A percentile compares a stretch with the other conserved stretches of the same genome.
phyloP scores from a whole-genome alignment of 257 asterid genomes.

The Scutellaria baicalensis region DNA sequence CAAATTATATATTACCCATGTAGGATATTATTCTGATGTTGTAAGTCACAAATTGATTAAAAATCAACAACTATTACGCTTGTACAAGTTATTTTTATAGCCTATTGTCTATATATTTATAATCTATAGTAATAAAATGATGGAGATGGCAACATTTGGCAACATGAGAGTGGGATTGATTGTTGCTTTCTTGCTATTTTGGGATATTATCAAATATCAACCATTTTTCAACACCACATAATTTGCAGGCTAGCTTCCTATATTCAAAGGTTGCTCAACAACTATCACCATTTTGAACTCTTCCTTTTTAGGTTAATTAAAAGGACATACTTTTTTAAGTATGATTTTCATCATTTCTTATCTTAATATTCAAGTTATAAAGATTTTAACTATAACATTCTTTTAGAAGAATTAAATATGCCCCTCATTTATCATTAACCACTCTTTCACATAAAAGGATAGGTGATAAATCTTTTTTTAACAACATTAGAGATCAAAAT shows the following conservation, averaged over 20 bases:
- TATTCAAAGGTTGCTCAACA: constrained; percentile 15
- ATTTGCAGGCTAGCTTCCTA: not conserved
- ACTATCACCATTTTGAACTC: not conserved
- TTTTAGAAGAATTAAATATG: not conserved
- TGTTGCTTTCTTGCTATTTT: not conserved
- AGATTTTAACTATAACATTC: not conserved
- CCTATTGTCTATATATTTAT: no score
- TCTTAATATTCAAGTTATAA: not conserved
- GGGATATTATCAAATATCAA: not conserved
- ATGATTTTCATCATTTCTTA: no score
- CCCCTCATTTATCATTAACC: not conserved
- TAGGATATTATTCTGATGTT: no score
- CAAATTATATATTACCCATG: no score
- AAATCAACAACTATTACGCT: no score
- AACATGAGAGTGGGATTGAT: not conserved
- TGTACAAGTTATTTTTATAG: no score
- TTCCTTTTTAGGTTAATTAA: no score
- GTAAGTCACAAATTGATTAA: no score
- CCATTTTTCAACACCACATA: not conserved
- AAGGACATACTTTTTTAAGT: no score
- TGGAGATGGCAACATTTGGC: not conserved
- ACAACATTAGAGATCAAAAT: no score
- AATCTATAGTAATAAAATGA: not conserved
- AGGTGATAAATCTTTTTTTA: no score
- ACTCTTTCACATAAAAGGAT: not conserved